Evolutionary conservation across 805 yeast species (phyloP), one percentile per base, ranked within the genome.

Genomic region (Kluyveromyces dobzhanskii): DNA sequence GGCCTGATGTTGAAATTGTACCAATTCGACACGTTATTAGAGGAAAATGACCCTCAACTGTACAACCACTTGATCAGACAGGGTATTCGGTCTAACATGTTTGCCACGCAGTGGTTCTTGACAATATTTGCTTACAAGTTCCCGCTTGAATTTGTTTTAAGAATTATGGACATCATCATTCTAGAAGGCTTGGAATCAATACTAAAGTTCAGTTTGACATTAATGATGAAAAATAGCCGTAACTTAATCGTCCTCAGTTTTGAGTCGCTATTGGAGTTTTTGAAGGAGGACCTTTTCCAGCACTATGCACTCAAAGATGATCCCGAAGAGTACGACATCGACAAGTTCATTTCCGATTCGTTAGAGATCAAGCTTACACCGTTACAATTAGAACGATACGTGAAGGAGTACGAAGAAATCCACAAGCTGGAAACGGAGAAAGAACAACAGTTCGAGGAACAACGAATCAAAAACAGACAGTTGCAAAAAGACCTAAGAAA

Each of bases 41-140:
- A 88, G 57, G 90, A 79, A 46, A 61, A 69, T 32, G 65, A 78
- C 16, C 97, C 97, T 0, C 66, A 67, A 5, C 67, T 92, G 35
- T 76, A 76, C 56, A 72, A 74, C 34, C 97, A 92, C 65, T 65
- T 92, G 49, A 69, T 72, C 19, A 77, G 87, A 45, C 94, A 90
- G 59, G 97, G 97, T 4, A 78, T 92, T 17, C 74, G 80, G 44
- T 83, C 95, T 3, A 81, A 94, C 17, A 90, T 90, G 97, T 92
- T 85, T 66, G 97, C 97, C 0, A 80, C 95, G 2, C 97, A 92
- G 61, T 92, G 98, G 98, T 90, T 92, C 54, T 70, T 92, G 50
- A 92, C 97, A 0, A 72, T 92, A 47, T 92, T 92, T 62, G 94
- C 95, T 5, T 92, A 92, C 66, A 86, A 86, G 57, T 90, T 92